phyloP scores from a whole-genome alignment of 352 stramenopile species.

The Phytophthora uliginosa region DNA sequence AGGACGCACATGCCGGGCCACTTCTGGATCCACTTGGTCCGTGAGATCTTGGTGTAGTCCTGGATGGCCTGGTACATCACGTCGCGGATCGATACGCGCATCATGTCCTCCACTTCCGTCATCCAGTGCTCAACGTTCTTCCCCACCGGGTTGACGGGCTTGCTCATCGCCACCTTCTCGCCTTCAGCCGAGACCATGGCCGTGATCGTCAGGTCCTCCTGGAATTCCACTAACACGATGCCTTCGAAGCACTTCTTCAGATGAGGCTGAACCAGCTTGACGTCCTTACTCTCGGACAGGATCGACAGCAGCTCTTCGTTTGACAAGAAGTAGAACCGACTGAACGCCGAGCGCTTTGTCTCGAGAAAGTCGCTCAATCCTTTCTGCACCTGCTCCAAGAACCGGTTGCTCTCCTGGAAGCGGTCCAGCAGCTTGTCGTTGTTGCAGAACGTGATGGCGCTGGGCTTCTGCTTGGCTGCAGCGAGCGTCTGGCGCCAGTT shows the following conservation, averaged over 20 bases:
- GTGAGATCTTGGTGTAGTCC: constrained; percentile 91
- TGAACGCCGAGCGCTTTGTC: constrained; percentile 94
- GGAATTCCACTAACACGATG: constrained; percentile 94
- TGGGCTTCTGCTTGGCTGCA: constrained; percentile 86
- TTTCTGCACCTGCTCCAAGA: constrained; percentile 97
- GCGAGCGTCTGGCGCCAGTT: constrained; percentile 95
- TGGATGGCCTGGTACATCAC: constrained; percentile 94
- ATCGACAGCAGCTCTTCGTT: constrained; percentile 97
- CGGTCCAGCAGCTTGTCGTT: constrained; percentile 93
- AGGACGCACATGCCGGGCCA: constrained; percentile 95
- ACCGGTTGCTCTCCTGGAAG: constrained; percentile 95
- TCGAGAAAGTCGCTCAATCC: constrained; percentile 96
- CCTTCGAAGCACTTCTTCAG: constrained; percentile 98
- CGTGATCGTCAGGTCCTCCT: constrained; percentile 92
- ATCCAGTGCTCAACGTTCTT: constrained; percentile 98
- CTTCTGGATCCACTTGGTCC: constrained; percentile 97
- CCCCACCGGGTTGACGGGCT: constrained; percentile 90
- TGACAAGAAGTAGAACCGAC: constrained; percentile 96
- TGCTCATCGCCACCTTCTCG: constrained; percentile 90
- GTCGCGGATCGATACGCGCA: constrained; percentile 93
- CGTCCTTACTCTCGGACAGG: constrained; percentile 96
- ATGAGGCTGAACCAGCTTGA: constrained; percentile 95
- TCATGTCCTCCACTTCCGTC: constrained; percentile 95
- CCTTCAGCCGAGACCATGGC: constrained; percentile 93
- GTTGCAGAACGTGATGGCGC: constrained; percentile 94